Evolutionary conservation across 2,329 filamentous ascomycete genomes (phyloP), one percentile per base, ranked within the genome.

Genomic region (Diplodia mutila): DNA sequence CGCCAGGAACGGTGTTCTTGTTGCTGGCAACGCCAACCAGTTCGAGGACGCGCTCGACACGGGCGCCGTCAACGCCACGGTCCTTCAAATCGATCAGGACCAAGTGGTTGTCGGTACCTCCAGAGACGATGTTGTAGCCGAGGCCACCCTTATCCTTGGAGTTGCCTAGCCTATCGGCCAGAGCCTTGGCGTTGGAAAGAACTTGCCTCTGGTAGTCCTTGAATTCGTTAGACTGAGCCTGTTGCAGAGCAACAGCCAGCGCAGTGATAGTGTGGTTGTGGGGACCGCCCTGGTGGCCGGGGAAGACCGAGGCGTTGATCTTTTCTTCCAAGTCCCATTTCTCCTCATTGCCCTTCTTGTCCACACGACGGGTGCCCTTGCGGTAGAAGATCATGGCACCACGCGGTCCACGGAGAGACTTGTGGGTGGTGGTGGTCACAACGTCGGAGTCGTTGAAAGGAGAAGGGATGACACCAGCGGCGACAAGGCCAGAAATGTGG

Each of bases 321-420:
- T 93, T 92, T 74, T 90, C 88, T 85, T 99, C 95, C 39, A 99
- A 88, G 77, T 99, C 93, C 80, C 97, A 99, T 75, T 94, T 85
- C 85, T 94, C 88, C 84, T 97, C 94, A 76, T 93, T 93, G 69
- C 91, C 90, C 87, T 97, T 97, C 82, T 91, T 85, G 78, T 98
- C 92, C 66, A 91, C 91, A 76, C 91, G 93, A 77, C 94, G 91
- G 70, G 97, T 90, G 71, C 95, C 95, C 86, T 97, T 97, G 82
- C 95, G 92, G 90, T 94, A 99, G 89, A 99, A 99, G 84, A 99
- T 99, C 95, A 99, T 99, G 79, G 95, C 95, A 77, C 95, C 95
- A 80, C 95, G 93, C 69, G 95, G 95, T 69, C 95, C 95, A 82
- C 95, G 93, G 74, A 99, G 91, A 67, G 94, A 97, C 88, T 99